These are phyloP conservation scores for Glomus cerebriforme DNA, from an alignment of 192 early-diverging fungal genomes.

Conservation along the genomic window DNA sequence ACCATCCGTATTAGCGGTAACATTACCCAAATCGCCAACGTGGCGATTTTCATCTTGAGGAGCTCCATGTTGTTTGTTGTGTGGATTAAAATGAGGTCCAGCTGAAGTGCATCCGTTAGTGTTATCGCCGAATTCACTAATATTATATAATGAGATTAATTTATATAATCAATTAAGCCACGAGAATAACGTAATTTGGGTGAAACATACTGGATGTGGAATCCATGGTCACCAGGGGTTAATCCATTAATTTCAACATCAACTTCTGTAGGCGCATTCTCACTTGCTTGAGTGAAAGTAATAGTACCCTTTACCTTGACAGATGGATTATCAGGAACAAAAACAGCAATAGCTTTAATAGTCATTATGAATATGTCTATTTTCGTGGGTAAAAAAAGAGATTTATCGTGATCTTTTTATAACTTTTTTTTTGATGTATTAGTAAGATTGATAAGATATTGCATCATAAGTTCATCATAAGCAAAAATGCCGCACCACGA, in stretches of 20 bases:
- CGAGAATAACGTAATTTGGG: neutral
- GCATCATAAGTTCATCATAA: no score
- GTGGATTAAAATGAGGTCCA: slow-evolving; percentile 87
- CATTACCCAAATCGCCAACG: slow-evolving; percentile 91
- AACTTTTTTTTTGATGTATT: neutral
- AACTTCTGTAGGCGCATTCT: slow-evolving; percentile 58
- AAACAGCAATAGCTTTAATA: neutral
- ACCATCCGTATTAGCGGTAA: slow-evolving; percentile 60
- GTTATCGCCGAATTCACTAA: slow-evolving; percentile 76
- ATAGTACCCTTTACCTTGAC: slow-evolving; percentile 65
- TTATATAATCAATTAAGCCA: no score
- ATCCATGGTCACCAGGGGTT: slow-evolving; percentile 75
- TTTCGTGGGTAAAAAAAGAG: neutral
- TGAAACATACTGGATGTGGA: slow-evolving; percentile 77
- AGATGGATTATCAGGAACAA: neutral
- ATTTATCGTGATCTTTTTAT: neutral
- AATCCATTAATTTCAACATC: slow-evolving; percentile 64
- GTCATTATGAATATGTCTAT: neutral
- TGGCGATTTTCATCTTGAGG: slow-evolving; percentile 69
- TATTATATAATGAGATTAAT: neutral
- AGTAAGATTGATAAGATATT: neutral
- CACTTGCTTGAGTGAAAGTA: slow-evolving; percentile 66
- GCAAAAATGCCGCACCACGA: neutral
- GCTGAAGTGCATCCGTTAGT: slow-evolving; percentile 86
- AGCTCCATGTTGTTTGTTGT: slow-evolving; percentile 76